A percentile compares a stretch with the other conserved stretches of the same genome.
Evolutionary conservation across 352 stramenopile genomes (phyloP).

Genomic region (Globisporangium cystogenes): DNA sequence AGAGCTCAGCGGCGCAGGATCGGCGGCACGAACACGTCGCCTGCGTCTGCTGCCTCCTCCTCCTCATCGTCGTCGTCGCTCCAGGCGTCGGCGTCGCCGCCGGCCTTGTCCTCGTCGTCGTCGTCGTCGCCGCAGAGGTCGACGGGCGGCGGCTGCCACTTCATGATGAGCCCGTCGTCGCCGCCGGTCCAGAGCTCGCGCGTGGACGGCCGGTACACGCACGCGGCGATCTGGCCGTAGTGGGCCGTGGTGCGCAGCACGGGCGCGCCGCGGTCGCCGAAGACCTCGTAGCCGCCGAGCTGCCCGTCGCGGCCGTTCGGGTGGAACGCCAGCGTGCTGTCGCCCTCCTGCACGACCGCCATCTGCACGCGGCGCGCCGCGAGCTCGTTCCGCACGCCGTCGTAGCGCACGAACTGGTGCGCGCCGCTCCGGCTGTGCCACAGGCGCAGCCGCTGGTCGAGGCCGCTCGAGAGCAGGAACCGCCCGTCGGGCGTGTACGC

Average conservation of each 20-base stretch:
- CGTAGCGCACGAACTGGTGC: conserved; percentile 72
- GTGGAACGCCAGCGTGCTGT: conserved; percentile 54
- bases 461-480: conserved; percentile 55
- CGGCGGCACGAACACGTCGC: conserved; percentile 46
- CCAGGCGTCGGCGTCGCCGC: conserved; percentile 37
- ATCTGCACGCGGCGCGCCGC: conserved; percentile 44
- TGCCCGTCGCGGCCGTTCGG: conserved; percentile 49
- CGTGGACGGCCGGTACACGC: conserved; percentile 44
- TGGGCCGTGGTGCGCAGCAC: conserved; percentile 37
- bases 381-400: conserved; percentile 23
- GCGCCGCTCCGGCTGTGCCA: conserved; percentile 54
- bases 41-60: conserved; percentile 8
- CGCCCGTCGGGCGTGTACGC: conserved; percentile 58
- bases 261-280: conserved; percentile 31
- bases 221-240: conserved; percentile 55
- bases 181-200: conserved; percentile 57
- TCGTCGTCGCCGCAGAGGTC: conserved; percentile 18
- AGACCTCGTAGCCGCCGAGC: conserved; percentile 43
- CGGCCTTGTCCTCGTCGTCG: conserved; percentile 7
- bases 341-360: conserved; percentile 51
- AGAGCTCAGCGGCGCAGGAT: conserved; percentile 52
- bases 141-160: conserved; percentile 39
- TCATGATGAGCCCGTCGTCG: conserved; percentile 67
- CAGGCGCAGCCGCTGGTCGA: conserved; percentile 56
- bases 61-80: conserved; percentile 42